Percentiles rank a stretch among this genome's conserved stretches.
Evolutionary conservation across 2,329 filamentous ascomycete genomes (phyloP).

Genomic region (Falciphora oryzae): DNA sequence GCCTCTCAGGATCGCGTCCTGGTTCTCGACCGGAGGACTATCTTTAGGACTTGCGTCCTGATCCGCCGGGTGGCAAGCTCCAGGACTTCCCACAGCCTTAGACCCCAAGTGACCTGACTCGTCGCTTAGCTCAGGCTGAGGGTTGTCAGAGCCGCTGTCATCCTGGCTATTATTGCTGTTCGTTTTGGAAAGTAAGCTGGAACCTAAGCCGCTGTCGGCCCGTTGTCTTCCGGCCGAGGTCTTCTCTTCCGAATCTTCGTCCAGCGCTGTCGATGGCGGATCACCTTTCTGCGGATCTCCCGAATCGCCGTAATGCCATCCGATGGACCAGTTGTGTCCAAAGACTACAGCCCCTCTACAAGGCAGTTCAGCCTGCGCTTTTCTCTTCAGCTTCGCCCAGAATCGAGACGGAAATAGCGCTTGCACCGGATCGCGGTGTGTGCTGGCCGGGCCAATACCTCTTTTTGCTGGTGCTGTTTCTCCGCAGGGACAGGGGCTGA

Average conservation of each 20-base stretch:
- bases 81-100: too few relatives aligned
- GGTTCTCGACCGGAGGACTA: not conserved
- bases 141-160: not conserved
- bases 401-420: constrained; percentile 1
- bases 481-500: not conserved
- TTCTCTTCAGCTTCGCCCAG: not conserved
- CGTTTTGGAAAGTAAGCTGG: not conserved
- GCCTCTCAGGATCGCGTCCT: not conserved
- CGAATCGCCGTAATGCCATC: constrained; percentile 2
- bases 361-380: not conserved
- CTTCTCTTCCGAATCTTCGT: not conserved
- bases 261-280: not conserved
- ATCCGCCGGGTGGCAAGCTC: not conserved
- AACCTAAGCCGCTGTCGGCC: not conserved
- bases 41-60: not conserved
- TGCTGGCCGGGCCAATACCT: not conserved
- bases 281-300: constrained; percentile 1
- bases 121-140: not conserved
- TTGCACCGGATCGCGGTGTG: constrained; percentile 2
- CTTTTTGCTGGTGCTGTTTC: not conserved
- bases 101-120: not conserved
- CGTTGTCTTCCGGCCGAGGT: too few relatives aligned
- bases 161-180: not conserved
- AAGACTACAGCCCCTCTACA: not conserved
- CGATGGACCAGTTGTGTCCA: constrained; percentile 6